Base-by-base conservation (phyloP, 2,329 filamentous ascomycete species). In the Alternaria sp. region DNA sequence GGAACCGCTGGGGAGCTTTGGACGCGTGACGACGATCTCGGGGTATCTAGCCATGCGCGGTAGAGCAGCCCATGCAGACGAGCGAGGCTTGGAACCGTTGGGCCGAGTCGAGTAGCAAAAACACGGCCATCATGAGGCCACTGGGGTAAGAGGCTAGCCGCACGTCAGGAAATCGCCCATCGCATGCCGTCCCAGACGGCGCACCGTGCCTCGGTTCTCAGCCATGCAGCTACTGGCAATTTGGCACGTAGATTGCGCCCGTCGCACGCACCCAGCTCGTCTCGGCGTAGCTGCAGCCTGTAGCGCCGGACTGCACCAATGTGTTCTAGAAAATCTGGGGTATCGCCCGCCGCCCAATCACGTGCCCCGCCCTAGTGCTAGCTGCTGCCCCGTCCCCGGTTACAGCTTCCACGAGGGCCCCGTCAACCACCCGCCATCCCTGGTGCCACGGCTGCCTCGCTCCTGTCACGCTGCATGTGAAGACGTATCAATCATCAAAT, bases 1-100 rank as follows among this genome's bases (percentile, higher is more conserved):
- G 62, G 62, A 65, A 67, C 59, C 54, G 59, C 57, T 69, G 65
- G 66, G 53, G 55, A 59, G 47, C 28, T 55, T 55, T 49, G 59
- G 62, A 65, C 73, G 73, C 75, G 75, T 78, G 75, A 78, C 64
- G 65, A 61, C 68, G 71, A 71, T 74, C 71, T 70, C 72, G 75
- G 72, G 60, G 64, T 64, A 72, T 70, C 69, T 72, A 61, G 47
- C 55, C 55, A 63, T 62, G 67, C 63, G 62, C 62, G 65, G 60
- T 53, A 54, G 58, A 37, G 47, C 54, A 54, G 55, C 60, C 54
- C 44, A 51, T 23, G 54, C 18, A 46, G 41, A 44, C 18, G 47
- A 25, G 50, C 57, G 43, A 63, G 55, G 9, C 49, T 54, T 30
- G 57, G 47, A 28, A 62, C 61, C 61, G 68, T 55, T 65, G 59